These are phyloP conservation scores for Podosphaera aphanis DNA, from an alignment of 2,329 filamentous ascomycete genomes.

Conservation along the genomic window DNA sequence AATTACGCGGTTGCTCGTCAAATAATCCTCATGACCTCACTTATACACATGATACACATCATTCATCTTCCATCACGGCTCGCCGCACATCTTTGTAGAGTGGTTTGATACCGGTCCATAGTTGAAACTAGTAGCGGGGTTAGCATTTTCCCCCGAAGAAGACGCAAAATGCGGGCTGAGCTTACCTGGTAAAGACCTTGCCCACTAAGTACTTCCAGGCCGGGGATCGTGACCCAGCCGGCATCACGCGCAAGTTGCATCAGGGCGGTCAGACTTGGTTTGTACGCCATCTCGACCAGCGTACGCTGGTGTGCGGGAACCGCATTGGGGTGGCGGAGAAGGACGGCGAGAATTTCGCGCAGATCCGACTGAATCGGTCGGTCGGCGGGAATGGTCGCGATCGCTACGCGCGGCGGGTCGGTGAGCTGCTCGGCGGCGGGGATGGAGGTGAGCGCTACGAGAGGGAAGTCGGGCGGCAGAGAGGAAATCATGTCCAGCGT, in stretches of 20 bases:
- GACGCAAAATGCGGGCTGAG: conserved; percentile 5
- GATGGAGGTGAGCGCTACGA: conserved; percentile 35
- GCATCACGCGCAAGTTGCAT: conserved; percentile 62
- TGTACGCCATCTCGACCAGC: conserved; percentile 90
- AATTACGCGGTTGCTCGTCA: no score
- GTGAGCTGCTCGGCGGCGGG: conserved; percentile 26
- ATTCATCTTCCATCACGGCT: conserved; percentile 24
- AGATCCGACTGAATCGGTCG: conserved; percentile 53
- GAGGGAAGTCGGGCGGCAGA: conserved; percentile 52
- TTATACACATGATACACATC: no score
- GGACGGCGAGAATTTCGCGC: conserved; percentile 34
- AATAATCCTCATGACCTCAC: no score
- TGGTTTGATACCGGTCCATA: conserved; percentile 65
- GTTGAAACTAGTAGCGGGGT: conserved; percentile 35
- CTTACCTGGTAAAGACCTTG: conserved; percentile 74
- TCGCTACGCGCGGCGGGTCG: conserved; percentile 42
- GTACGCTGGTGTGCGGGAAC: conserved; percentile 23
- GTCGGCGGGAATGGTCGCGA: conserved; percentile 82
- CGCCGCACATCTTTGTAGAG: conserved; percentile 45
- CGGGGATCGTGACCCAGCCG: conserved; percentile 66
- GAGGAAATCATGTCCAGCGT: conserved; percentile 41
- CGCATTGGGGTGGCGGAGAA: conserved; percentile 22
- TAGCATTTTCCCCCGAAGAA: not conserved
- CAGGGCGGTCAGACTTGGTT: conserved; percentile 57
- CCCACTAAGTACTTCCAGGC: conserved; percentile 68